These are phyloP conservation scores for Plasmodium vivax DNA, from an alignment of 169 alveolate genomes.

Conservation along the genomic window DNA sequence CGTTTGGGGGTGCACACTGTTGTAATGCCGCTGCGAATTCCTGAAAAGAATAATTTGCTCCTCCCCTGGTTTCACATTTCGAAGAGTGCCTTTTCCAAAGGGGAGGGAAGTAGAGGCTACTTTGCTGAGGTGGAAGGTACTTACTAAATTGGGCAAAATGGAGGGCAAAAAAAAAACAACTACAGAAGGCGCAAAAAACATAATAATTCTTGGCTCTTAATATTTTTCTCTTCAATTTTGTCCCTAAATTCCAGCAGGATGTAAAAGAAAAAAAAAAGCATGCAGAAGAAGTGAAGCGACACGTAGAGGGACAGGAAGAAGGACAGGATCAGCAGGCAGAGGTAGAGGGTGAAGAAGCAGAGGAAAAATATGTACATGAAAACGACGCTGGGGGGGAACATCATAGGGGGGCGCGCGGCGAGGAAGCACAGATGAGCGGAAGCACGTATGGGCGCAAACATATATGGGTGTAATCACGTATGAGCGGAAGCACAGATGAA, in stretches of 20 bases:
- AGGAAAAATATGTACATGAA: conserved; percentile 36
- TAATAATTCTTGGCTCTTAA: conserved; percentile 46
- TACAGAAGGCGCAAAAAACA: conserved; percentile 20
- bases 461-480: neutral
- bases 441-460: neutral
- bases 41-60: neutral
- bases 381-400: neutral
- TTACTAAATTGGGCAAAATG: neutral
- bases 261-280: conserved; percentile 13
- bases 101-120: neutral
- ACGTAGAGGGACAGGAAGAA: conserved; percentile 25
- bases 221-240: conserved; percentile 25
- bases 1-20: neutral
- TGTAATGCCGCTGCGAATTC: neutral
- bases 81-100: neutral
- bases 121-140: conserved; percentile 24
- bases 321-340: conserved; percentile 9
- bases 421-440: neutral
- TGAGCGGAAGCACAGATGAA: neutral
- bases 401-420: neutral
- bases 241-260: conserved; percentile 23
- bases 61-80: conserved; percentile 9
- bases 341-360: conserved; percentile 18
- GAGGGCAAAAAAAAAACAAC: neutral
- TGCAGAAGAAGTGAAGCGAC: conserved; percentile 10